Evolutionary conservation across 1,284 basidiomycete genomes (phyloP).

Genomic region (Takashimella tepidaria): DNA sequence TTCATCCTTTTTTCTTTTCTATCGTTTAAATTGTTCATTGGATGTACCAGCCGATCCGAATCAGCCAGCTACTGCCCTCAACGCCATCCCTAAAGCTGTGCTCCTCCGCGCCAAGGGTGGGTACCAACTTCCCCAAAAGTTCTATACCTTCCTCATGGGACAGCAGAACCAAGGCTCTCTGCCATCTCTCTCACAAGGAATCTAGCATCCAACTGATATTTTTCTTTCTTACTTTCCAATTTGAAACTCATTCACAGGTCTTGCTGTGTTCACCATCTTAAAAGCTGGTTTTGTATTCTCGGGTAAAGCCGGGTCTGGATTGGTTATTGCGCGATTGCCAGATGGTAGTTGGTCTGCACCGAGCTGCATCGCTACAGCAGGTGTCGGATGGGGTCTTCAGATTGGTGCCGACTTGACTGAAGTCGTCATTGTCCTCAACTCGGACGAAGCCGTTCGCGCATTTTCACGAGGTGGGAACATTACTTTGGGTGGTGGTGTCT

Average conservation of each 20-base stretch:
- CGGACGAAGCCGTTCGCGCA: slow-evolving; percentile 88
- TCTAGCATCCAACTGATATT: too few relatives aligned
- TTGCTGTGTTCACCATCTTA: slow-evolving; percentile 92
- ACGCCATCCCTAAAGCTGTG: slow-evolving; percentile 91
- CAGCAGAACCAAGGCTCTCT: too few relatives aligned
- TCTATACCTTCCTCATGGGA: neutral
- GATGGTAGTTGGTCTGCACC: slow-evolving; percentile 98
- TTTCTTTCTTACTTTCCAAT: too few relatives aligned
- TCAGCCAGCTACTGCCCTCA: slow-evolving; percentile 83
- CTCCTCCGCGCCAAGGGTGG: slow-evolving; percentile 79
- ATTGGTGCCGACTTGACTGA: slow-evolving; percentile 68
- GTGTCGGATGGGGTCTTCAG: slow-evolving; percentile 91
- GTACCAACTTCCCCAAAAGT: too few relatives aligned
- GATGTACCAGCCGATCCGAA: slow-evolving; percentile 69
- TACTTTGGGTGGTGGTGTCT: slow-evolving; percentile 80
- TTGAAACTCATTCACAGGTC: too few relatives aligned
- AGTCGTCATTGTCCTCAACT: slow-evolving; percentile 84
- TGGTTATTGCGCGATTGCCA: slow-evolving; percentile 88
- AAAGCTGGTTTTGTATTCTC: slow-evolving; percentile 92
- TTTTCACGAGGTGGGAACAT: slow-evolving; percentile 95
- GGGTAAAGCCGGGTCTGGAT: slow-evolving; percentile 88
- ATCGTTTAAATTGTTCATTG: too few relatives aligned
- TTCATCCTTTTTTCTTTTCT: too few relatives aligned
- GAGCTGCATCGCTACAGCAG: slow-evolving; percentile 94
- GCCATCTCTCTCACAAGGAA: too few relatives aligned